Percentiles rank a stretch among this genome's conserved stretches.
Conservation (phyloP, 805 yeast species). For the Wickerhamiella hasegawae region DNA sequence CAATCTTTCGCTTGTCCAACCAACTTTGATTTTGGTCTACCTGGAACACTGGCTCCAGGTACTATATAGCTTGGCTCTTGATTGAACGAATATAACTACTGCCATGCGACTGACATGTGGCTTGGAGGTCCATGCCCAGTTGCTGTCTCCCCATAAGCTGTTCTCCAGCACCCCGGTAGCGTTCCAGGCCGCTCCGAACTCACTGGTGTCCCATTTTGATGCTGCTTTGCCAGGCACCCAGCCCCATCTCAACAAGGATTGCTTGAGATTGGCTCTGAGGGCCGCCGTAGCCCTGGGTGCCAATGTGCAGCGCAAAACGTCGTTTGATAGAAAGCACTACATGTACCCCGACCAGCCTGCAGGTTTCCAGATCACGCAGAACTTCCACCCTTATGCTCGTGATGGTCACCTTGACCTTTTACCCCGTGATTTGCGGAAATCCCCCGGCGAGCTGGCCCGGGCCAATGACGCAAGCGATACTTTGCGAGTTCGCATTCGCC, state of each 20-base stretch:
- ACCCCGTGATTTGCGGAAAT: conserved; percentile 35
- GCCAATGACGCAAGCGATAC: conserved; percentile 13
- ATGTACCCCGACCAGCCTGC: conserved; percentile 93
- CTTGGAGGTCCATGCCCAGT: conserved; percentile 83
- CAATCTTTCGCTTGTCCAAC: no score
- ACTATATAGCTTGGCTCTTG: no score
- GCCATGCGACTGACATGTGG: conserved; percentile 59
- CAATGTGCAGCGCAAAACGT: conserved; percentile 35
- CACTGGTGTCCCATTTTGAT: conserved; percentile 63
- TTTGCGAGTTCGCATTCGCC: conserved; percentile 46
- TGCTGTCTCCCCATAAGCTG: conserved; percentile 55
- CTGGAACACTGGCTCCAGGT: no score
- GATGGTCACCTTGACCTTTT: conserved; percentile 42
- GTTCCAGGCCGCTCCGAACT: conserved; percentile 41
- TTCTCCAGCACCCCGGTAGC: conserved; percentile 37
- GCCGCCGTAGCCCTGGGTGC: conserved; percentile 59
- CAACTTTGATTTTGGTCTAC: no score
- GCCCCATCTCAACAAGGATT: conserved; percentile 65
- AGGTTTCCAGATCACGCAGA: conserved; percentile 93
- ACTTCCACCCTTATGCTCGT: conserved; percentile 59
- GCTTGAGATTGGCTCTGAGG: conserved; percentile 49
- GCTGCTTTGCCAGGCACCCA: conserved; percentile 85
- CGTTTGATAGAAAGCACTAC: conserved; percentile 89
- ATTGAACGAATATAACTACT: no score
- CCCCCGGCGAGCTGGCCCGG: background rate